Percentiles rank a stretch among this genome's conserved stretches.
Conservation (phyloP, 2,329 filamentous ascomycete genomes). For the Trichophyton schoenleinii region DNA sequence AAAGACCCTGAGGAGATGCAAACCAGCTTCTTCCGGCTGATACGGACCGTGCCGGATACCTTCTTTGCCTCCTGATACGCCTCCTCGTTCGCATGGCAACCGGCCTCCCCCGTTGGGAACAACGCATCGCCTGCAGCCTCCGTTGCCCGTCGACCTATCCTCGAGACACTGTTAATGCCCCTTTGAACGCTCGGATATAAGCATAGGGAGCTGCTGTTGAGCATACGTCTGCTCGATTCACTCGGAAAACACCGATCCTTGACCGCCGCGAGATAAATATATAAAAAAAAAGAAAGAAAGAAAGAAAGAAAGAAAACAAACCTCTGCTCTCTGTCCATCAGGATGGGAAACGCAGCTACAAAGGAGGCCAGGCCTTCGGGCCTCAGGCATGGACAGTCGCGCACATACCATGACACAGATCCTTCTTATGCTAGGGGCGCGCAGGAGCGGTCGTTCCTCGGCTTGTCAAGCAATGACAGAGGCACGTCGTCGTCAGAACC, state of each 20-base stretch:
- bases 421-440: conserved; percentile 10
- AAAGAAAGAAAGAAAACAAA: too few relatives aligned
- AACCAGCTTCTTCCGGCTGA: background rate
- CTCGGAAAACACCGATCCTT: too few relatives aligned
- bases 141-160: background rate
- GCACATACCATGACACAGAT: conserved; percentile 6
- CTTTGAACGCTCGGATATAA: background rate
- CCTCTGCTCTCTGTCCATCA: background rate
- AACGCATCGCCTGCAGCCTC: background rate
- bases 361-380: conserved; percentile 31
- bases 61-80: background rate
- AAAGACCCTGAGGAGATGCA: background rate
- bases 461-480: conserved; percentile 39
- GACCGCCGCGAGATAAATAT: too few relatives aligned
- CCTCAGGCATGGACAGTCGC: conserved; percentile 9
- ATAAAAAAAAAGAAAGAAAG: too few relatives aligned
- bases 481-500: conserved; percentile 42
- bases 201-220: too few relatives aligned
- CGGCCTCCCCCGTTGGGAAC: conserved; percentile 10
- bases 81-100: conserved; percentile 7
- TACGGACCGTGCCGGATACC: background rate
- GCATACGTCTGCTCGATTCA: too few relatives aligned
- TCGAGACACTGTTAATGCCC: background rate
- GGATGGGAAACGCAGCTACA: conserved; percentile 38
- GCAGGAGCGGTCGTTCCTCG: conserved; percentile 48